phyloP scores from a whole-genome alignment of 1,139 yeast species.

The Wickerhamiella pararugosa region DNA sequence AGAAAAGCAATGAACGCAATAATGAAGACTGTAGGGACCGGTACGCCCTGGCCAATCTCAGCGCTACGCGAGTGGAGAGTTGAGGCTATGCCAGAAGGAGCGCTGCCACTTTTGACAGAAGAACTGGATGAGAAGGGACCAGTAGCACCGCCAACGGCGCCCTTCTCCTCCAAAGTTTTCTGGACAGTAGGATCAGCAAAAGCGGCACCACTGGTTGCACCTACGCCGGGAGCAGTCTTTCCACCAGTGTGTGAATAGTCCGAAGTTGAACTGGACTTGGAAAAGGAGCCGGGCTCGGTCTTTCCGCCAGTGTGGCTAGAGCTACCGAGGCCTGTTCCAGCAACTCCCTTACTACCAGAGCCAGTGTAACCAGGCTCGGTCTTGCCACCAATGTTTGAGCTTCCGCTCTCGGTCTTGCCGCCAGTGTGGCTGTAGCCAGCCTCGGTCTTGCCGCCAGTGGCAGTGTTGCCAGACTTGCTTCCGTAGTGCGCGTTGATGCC shows the following conservation, averaged over 20 bases:
- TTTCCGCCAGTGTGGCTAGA: slow-evolving; percentile 8
- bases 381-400: background rate
- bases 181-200: too few relatives aligned
- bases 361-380: background rate
- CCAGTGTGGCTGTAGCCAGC: slow-evolving; percentile 1
- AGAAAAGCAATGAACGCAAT: slow-evolving; percentile 43
- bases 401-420: background rate
- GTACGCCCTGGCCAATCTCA: slow-evolving; percentile 21
- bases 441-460: slow-evolving; percentile 13
- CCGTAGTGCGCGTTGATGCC: slow-evolving; percentile 12
- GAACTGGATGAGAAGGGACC: too few relatives aligned
- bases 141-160: too few relatives aligned
- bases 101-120: slow-evolving; percentile 1
- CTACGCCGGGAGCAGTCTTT: background rate
- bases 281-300: background rate
- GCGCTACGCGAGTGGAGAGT: background rate
- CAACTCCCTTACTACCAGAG: slow-evolving; percentile 8
- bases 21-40: slow-evolving; percentile 36
- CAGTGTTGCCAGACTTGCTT: slow-evolving; percentile 16
- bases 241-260: slow-evolving; percentile 5
- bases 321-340: slow-evolving; percentile 5
- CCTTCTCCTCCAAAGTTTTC: too few relatives aligned
- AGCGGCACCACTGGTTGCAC: background rate
- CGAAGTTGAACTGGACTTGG: slow-evolving; percentile 4
- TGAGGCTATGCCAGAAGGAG: slow-evolving; percentile 23